phyloP scores from a whole-genome alignment of 495 filamentous ascomycete species.

The Parathielavia appendiculata region DNA sequence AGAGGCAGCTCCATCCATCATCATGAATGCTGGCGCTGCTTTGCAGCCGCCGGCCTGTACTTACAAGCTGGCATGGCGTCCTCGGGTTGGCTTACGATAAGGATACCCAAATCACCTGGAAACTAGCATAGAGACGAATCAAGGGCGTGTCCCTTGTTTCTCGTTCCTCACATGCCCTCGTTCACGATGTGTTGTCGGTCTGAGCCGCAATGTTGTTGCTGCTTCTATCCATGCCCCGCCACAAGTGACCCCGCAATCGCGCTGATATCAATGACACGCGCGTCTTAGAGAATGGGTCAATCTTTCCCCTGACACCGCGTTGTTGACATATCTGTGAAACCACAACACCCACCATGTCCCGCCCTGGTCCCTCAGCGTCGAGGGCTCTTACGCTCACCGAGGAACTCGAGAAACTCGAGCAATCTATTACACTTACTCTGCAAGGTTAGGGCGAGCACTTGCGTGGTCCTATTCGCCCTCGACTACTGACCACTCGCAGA shows the following conservation, averaged over 20 bases:
- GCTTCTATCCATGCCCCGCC: conserved; percentile 14
- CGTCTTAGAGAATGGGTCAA: conserved; percentile 10
- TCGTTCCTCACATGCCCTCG: background rate
- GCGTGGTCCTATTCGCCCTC: background rate
- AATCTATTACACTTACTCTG: conserved; percentile 91
- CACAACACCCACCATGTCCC: conserved; percentile 37
- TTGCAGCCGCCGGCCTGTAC: background rate
- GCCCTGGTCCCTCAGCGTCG: conserved; percentile 44
- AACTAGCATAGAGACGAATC: background rate
- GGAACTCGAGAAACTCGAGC: conserved; percentile 93
- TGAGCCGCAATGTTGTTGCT: background rate
- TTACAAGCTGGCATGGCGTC: background rate
- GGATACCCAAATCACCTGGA: conserved; percentile 1
- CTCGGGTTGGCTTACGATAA: conserved; percentile 1
- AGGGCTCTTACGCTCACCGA: conserved; percentile 80
- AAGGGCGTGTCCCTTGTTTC: background rate
- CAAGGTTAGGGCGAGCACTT: conserved; percentile 57
- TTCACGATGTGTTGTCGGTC: background rate
- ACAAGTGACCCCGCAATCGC: conserved; percentile 20
- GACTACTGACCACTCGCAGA: conserved; percentile 48
- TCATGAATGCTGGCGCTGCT: background rate
- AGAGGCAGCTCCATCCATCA: background rate
- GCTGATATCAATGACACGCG: conserved; percentile 4
- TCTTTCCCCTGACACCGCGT: conserved; percentile 1
- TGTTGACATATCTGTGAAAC: conserved; percentile 20